Conservation (phyloP, 176 grass and related monocot species). For the Urochloa ruziziensis region DNA sequence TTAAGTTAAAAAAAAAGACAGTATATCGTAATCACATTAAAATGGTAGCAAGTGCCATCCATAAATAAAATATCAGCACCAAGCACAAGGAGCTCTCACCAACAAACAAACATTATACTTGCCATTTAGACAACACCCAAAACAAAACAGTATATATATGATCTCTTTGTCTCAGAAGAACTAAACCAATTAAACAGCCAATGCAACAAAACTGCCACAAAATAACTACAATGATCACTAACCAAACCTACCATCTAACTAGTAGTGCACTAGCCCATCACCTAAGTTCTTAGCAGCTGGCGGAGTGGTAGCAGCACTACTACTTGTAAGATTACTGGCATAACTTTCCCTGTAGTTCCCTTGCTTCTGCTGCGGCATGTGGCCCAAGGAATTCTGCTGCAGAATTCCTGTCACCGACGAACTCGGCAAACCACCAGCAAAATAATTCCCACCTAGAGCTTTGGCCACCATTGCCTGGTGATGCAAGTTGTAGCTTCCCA, state of each 20-base stretch:
- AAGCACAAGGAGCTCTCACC: neutral
- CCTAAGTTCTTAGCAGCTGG: neutral
- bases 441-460: conserved; percentile 29
- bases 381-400: neutral
- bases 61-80: neutral
- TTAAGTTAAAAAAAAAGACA: neutral
- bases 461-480: conserved; percentile 35
- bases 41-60: neutral
- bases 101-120: neutral
- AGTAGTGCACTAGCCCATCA: neutral
- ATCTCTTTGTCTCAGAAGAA: neutral
- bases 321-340: neutral
- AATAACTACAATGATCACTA: neutral
- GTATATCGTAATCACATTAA: neutral
- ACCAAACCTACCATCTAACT: neutral
- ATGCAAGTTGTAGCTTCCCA: conserved; percentile 30
- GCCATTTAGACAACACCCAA: neutral
- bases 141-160: neutral
- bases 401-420: neutral
- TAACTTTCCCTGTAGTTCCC: neutral
- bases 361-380: neutral
- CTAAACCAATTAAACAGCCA: conserved; percentile 30
- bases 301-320: neutral
- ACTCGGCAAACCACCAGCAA: neutral
- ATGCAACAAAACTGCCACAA: conserved; percentile 7